Conservation (phyloP, 2,329 filamentous ascomycete species). For the Magnaporthales sp. region DNA sequence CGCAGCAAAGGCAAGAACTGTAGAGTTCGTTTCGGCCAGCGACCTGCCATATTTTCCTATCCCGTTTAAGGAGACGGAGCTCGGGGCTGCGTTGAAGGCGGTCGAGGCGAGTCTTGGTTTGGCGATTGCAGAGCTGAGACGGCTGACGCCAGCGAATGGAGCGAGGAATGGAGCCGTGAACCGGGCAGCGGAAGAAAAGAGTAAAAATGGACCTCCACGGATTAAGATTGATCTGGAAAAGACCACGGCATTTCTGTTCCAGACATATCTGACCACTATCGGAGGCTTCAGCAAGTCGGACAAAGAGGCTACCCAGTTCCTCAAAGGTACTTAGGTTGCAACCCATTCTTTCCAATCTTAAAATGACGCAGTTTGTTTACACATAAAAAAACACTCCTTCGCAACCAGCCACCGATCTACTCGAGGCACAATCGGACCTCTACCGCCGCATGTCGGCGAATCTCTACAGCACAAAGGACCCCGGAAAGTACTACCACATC, state of each 20-base stretch:
- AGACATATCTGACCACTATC: constrained; percentile 47
- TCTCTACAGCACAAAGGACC: constrained; percentile 58
- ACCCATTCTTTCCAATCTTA: not conserved
- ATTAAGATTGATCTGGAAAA: constrained; percentile 37
- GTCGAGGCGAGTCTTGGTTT: constrained; percentile 51
- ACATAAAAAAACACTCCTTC: too few species aligned
- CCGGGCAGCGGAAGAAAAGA: not conserved
- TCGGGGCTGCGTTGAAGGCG: constrained; percentile 41
- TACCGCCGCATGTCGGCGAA: constrained; percentile 68
- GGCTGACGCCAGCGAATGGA: not conserved
- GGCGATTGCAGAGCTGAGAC: constrained; percentile 22
- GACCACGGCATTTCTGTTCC: constrained; percentile 47
- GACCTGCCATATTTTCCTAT: constrained; percentile 24
- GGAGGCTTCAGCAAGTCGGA: constrained; percentile 41
- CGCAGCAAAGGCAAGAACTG: not conserved
- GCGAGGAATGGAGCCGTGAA: not conserved
- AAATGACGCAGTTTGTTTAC: not conserved
- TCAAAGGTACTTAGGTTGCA: constrained; percentile 22
- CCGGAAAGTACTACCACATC: constrained; percentile 62
- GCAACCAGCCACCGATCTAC: constrained; percentile 66
- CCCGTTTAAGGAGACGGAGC: constrained; percentile 32
- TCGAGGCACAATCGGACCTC: constrained; percentile 60
- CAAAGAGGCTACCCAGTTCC: constrained; percentile 30
- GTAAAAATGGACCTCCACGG: not conserved
- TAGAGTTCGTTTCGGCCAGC: not conserved